Percentiles rank a stretch among this genome's conserved stretches.
Conservation (phyloP, 2,329 filamentous ascomycete species). For the Paecilomyces formosus region DNA sequence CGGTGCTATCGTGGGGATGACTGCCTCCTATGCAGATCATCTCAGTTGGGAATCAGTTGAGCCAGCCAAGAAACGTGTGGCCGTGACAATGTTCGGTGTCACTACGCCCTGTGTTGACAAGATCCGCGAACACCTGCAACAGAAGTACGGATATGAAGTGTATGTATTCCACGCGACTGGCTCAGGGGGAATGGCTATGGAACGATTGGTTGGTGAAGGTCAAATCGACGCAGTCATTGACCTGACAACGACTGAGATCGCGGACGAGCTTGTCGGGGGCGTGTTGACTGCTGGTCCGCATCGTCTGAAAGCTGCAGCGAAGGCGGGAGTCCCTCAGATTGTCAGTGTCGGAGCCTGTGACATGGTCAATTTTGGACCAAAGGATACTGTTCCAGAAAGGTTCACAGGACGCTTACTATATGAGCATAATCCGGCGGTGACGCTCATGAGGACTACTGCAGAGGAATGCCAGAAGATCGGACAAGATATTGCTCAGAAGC, state of each 20-base stretch:
- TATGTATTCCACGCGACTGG: constrained; percentile 66
- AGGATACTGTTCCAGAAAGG: constrained; percentile 47
- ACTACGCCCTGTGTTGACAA: constrained; percentile 59
- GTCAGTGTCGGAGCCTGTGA: constrained; percentile 51
- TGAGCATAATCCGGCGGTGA: constrained; percentile 60
- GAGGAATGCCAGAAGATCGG: constrained; percentile 53
- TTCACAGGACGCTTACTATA: constrained; percentile 48
- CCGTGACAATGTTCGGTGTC: constrained; percentile 68
- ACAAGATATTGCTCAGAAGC: constrained; percentile 47
- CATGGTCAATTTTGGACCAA: constrained; percentile 59
- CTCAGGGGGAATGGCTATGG: constrained; percentile 62
- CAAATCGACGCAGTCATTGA: constrained; percentile 61
- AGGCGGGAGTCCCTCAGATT: constrained; percentile 51
- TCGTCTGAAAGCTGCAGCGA: constrained; percentile 51
- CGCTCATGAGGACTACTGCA: constrained; percentile 56
- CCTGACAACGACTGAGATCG: constrained; percentile 64
- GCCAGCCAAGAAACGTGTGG: constrained; percentile 43
- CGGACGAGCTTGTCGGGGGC: constrained; percentile 57
- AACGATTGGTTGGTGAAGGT: constrained; percentile 51
- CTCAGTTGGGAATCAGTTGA: constrained; percentile 2
- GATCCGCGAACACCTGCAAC: constrained; percentile 46
- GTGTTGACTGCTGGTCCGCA: constrained; percentile 52
- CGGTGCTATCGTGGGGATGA: constrained; percentile 54
- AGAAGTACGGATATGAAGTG: constrained; percentile 44
- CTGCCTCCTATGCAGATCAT: constrained; percentile 34